phyloP scores from a whole-genome alignment of 2,329 filamentous ascomycete species.

The Venturia aucupariae region DNA sequence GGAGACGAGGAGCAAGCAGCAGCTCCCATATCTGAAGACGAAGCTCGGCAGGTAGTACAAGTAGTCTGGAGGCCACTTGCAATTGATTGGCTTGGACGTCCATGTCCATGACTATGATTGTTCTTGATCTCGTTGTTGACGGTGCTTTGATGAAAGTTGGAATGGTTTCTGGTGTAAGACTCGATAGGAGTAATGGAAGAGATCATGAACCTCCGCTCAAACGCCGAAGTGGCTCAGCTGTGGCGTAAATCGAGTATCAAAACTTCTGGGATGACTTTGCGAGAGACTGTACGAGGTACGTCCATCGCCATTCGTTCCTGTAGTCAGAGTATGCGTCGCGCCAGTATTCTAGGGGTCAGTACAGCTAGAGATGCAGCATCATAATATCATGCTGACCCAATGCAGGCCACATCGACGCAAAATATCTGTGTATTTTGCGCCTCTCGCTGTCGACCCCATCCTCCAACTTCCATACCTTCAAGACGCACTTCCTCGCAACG shows the following conservation, averaged over 20 bases:
- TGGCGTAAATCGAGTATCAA: background rate
- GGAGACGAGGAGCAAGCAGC: slow-evolving; percentile 6
- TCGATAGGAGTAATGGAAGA: too few relatives aligned
- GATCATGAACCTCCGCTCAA: too few relatives aligned
- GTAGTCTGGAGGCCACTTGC: background rate
- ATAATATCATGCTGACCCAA: background rate
- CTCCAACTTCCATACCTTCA: background rate
- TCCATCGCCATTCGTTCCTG: background rate
- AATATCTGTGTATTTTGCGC: slow-evolving; percentile 27
- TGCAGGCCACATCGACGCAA: slow-evolving; percentile 16
- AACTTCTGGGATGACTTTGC: background rate
- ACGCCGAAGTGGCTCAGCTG: background rate
- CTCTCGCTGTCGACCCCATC: slow-evolving; percentile 15
- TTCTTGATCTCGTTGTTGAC: background rate
- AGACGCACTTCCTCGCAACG: background rate
- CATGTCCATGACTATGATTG: background rate
- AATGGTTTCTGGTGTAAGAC: too few relatives aligned
- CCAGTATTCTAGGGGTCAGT: background rate
- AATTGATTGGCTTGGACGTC: background rate
- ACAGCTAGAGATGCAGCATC: background rate
- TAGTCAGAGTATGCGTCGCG: slow-evolving; percentile 17
- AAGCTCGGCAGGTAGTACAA: slow-evolving; percentile 13
- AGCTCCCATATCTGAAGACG: slow-evolving; percentile 13
- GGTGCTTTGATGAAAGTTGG: too few relatives aligned
- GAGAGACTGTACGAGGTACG: too few relatives aligned